Conservation (phyloP, 2,329 filamentous ascomycete genomes). For the Neoarthrinium moseri region DNA sequence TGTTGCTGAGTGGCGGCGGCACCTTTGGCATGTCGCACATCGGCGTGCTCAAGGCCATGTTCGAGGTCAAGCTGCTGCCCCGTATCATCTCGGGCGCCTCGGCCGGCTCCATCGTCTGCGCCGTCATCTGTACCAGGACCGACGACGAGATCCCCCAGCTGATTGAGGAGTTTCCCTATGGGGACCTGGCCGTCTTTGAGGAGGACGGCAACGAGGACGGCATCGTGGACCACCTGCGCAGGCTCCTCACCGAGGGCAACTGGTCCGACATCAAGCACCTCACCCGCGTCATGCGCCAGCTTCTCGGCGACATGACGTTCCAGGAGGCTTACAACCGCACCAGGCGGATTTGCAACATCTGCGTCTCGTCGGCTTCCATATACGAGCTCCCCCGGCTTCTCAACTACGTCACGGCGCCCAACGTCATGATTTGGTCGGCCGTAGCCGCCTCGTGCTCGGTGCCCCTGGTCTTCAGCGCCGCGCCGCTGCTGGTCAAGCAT, state of each 20-base stretch:
- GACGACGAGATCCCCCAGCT: slow-evolving; percentile 75
- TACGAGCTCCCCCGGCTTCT: slow-evolving; percentile 85
- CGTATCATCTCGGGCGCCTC: slow-evolving; percentile 87
- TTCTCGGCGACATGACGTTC: slow-evolving; percentile 89
- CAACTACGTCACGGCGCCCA: slow-evolving; percentile 91
- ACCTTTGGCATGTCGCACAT: slow-evolving; percentile 93
- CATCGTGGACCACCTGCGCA: slow-evolving; percentile 65
- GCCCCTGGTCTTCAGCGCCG: slow-evolving; percentile 79
- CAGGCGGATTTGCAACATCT: slow-evolving; percentile 87
- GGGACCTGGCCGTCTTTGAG: slow-evolving; percentile 80
- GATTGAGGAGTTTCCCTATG: slow-evolving; percentile 69
- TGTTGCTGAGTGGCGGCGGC: slow-evolving; percentile 81
- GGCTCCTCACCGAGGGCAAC: slow-evolving; percentile 77
- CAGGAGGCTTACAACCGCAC: slow-evolving; percentile 96
- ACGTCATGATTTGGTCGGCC: slow-evolving; percentile 94
- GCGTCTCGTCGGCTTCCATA: slow-evolving; percentile 82
- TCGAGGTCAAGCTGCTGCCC: slow-evolving; percentile 71
- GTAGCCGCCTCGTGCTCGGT: slow-evolving; percentile 96
- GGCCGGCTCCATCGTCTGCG: slow-evolving; percentile 81
- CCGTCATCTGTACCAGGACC: slow-evolving; percentile 74
- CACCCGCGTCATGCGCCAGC: slow-evolving; percentile 73
- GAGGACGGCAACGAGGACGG: slow-evolving; percentile 57
- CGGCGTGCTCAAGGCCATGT: slow-evolving; percentile 80
- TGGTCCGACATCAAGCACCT: slow-evolving; percentile 85
- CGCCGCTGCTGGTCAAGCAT: slow-evolving; percentile 80